phyloP scores from a whole-genome alignment of 2,329 filamentous ascomycete genomes.

The Colletotrichum filicis region DNA sequence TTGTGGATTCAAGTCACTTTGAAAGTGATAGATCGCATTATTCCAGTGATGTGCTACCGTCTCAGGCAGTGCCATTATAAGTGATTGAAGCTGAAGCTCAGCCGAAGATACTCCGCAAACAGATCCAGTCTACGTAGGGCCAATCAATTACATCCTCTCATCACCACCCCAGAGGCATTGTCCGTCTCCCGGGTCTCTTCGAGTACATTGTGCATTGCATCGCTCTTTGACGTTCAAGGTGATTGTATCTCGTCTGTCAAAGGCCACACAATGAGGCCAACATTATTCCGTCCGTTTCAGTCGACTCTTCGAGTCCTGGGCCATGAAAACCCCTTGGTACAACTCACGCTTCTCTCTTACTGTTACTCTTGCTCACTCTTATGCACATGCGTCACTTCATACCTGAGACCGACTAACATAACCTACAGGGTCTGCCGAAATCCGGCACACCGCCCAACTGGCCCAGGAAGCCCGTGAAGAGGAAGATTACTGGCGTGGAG shows the following conservation, averaged over 20 bases:
- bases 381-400: neutral
- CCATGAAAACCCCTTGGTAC: constrained; percentile 91
- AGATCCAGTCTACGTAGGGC: neutral
- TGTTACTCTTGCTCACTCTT: neutral
- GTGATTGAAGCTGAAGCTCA: neutral
- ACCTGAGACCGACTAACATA: constrained; percentile 3
- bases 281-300: constrained; percentile 49
- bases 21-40: neutral
- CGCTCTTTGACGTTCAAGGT: neutral
- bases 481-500: constrained; percentile 83
- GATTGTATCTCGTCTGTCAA: neutral
- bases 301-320: constrained; percentile 45
- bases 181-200: neutral
- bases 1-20: neutral
- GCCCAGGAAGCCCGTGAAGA: constrained; percentile 82
- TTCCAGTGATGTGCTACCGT: too few species aligned
- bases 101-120: constrained; percentile 21
- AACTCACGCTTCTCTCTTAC: constrained; percentile 33
- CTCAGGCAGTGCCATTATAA: neutral
- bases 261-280: constrained; percentile 49
- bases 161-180: neutral
- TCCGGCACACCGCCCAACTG: constrained; percentile 68
- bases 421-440: constrained; percentile 80
- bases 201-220: neutral
- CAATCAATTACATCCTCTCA: constrained; percentile 12